Conservation (phyloP, 2,329 filamentous ascomycete species). For the Magnaporthiopsis incrustans region DNA sequence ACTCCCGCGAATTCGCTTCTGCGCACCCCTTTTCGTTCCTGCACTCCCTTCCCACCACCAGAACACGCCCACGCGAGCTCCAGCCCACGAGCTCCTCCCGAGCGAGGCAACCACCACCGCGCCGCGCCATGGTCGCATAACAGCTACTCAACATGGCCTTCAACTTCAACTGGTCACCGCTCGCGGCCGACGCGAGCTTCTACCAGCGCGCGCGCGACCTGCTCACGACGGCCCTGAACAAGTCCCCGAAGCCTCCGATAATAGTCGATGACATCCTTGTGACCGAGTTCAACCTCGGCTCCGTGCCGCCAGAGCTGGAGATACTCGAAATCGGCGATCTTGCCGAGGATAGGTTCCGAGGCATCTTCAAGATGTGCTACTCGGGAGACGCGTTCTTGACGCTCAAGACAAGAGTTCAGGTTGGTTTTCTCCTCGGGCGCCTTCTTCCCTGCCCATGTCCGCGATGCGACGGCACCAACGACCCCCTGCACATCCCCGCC, state of each 20-base stretch:
- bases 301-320: constrained; percentile 88
- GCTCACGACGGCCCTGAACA: constrained; percentile 91
- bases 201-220: constrained; percentile 88
- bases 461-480: not conserved
- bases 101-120: not conserved
- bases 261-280: constrained; percentile 99
- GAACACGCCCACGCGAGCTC: not conserved
- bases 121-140: constrained; percentile 14
- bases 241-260: constrained; percentile 94
- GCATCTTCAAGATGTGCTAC: constrained; percentile 99
- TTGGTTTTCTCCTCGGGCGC: constrained; percentile 33
- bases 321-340: constrained; percentile 97
- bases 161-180: constrained; percentile 99
- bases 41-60: not conserved
- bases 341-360: constrained; percentile 91
- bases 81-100: not conserved
- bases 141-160: constrained; percentile 75
- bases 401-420: constrained; percentile 89
- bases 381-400: constrained; percentile 92
- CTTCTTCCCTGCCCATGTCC: constrained; percentile 3
- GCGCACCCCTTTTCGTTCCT: not conserved
- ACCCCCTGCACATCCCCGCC: not conserved
- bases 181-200: constrained; percentile 89
- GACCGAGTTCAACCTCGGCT: constrained; percentile 93
- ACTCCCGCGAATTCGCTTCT: not conserved